Evolutionary conservation across 441 rosid genomes (phyloP), one percentile per base, ranked within the genome.

Genomic region (Erodium chrysanthum): DNA sequence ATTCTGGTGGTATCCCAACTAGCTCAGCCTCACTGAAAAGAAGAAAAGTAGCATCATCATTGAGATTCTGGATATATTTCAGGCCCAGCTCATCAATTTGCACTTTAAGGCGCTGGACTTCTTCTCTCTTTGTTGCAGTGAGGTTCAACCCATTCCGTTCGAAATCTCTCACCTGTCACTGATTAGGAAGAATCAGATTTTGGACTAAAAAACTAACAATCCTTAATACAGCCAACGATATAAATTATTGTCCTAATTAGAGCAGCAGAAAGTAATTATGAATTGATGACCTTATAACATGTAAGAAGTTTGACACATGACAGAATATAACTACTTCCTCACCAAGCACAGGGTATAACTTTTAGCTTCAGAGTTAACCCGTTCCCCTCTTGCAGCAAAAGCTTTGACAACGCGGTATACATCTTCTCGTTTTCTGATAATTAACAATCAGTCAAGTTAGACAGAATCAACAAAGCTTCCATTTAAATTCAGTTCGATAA

Each of bases 121-220:
- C 96, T 70, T 84, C 85, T 81, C 87, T 86, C 82, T 91, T 91
- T 27, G 84, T 83, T 73, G 81, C 67, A 70, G 96, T 85, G 74
- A 94, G 98, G 80, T 88, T 83, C 78, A 91, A 76, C 77, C 96
- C 98, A 83, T 84, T 91, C 74, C 82, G 74, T 86, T 94, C 96
- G 33, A 88, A 91, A 70, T 94, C 96, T 83, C 82, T 86, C 65
- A 94, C 85, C 97, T 91, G 97, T 91, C 96, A 94, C 92, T 84
- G 87, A 82, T 82, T 73, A 75, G 75, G 74, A 79, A 70, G 67
- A 78, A 35, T 82, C 82, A 85, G 78, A 22, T 75, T 46, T 70
- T 75, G 74, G 10, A 73, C 64, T 72, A 70, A 77, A 70, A 50
- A 66, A 25, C 71, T 7, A 14, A 40, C 29, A 20, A 48, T 23